phyloP scores from a whole-genome alignment of 2,329 filamentous ascomycete genomes.

The Paecilomyces variotii region DNA sequence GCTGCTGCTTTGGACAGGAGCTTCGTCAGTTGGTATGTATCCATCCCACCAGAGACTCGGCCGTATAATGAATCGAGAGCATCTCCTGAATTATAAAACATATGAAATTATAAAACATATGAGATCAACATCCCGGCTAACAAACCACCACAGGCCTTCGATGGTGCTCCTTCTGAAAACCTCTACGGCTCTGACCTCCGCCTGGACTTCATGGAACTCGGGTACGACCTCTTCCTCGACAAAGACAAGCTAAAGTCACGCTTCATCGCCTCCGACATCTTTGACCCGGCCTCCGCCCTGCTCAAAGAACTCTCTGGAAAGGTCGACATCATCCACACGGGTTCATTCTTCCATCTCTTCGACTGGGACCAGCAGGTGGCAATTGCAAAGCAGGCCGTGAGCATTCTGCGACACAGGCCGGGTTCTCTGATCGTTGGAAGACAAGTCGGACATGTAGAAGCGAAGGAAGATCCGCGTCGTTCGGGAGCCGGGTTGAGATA shows the following conservation, averaged over 20 bases:
- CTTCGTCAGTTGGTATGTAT: conserved; percentile 5
- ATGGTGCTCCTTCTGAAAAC: conserved; percentile 42
- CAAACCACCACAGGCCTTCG: conserved; percentile 29
- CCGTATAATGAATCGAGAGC: not conserved
- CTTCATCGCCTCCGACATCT: conserved; percentile 44
- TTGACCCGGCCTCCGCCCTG: conserved; percentile 19
- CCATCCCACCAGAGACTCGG: not conserved
- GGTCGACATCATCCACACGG: conserved; percentile 32
- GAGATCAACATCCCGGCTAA: too few species aligned
- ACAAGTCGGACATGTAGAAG: conserved; percentile 12
- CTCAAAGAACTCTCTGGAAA: conserved; percentile 16
- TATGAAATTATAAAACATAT: too few species aligned
- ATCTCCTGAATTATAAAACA: too few species aligned
- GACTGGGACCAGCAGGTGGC: conserved; percentile 22
- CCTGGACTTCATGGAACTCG: conserved; percentile 47
- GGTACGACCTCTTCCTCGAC: conserved; percentile 59
- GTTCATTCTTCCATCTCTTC: conserved; percentile 38
- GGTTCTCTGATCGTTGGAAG: conserved; percentile 17
- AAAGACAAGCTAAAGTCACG: conserved; percentile 37
- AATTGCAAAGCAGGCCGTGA: conserved; percentile 24
- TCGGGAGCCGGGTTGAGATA: conserved; percentile 23
- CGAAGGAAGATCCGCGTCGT: conserved; percentile 2
- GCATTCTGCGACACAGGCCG: conserved; percentile 19
- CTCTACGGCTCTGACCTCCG: conserved; percentile 47
- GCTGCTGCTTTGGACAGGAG: conserved; percentile 10